Conservation (phyloP, 2,329 filamentous ascomycete species). For the Monosporascus sp. region DNA sequence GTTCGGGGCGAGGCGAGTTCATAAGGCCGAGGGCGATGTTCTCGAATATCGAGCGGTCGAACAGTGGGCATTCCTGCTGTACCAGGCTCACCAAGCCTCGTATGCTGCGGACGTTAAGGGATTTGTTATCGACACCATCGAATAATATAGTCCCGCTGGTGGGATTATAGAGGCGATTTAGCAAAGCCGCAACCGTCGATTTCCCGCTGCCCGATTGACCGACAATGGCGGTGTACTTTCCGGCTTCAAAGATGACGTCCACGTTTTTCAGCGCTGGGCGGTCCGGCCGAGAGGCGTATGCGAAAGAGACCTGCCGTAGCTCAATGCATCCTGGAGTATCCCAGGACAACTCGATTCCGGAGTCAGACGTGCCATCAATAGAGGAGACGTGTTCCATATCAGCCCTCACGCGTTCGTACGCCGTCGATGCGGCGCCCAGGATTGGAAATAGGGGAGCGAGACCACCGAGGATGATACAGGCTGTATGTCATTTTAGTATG, state of each 20-base stretch:
- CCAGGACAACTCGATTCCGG: constrained; percentile 3
- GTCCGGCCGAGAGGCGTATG: constrained; percentile 38
- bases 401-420: constrained; percentile 51
- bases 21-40: constrained; percentile 47
- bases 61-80: constrained; percentile 39
- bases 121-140: constrained; percentile 37
- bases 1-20: constrained; percentile 34
- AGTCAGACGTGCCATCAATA: constrained; percentile 26
- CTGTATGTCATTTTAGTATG: constrained; percentile 22
- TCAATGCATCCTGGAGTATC: constrained; percentile 9
- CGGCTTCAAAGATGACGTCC: constrained; percentile 21
- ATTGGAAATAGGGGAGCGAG: constrained; percentile 59
- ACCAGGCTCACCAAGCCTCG: constrained; percentile 38
- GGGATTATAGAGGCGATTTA: constrained; percentile 51
- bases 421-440: constrained; percentile 50
- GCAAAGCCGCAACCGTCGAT: constrained; percentile 34
- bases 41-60: constrained; percentile 41
- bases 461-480: constrained; percentile 56
- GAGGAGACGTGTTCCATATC: constrained; percentile 48
- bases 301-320: constrained; percentile 34
- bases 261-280: constrained; percentile 15
- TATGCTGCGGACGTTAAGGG: constrained; percentile 37
- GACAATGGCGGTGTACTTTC: constrained; percentile 35
- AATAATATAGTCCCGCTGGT: constrained; percentile 38
- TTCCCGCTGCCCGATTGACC: constrained; percentile 32